These are phyloP conservation scores for Ramaria sp. DNA, from an alignment of 768 basidiomycete genomes.

Conservation along the genomic window DNA sequence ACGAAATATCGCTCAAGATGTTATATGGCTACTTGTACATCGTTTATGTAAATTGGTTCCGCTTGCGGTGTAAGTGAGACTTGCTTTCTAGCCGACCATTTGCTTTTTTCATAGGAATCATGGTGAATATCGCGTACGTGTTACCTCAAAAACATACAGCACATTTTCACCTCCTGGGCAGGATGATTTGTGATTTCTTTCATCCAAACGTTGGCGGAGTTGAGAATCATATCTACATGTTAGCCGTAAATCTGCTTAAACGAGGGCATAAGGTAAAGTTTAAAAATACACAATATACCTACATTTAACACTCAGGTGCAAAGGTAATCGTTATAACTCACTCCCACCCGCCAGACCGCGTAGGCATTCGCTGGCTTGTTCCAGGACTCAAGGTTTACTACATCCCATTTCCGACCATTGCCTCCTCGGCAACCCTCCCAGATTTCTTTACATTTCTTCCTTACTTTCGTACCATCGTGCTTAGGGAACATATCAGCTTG, in stretches of 20 bases:
- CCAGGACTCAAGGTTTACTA: slow-evolving; percentile 90
- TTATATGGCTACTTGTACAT: no score
- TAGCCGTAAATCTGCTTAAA: slow-evolving; percentile 70
- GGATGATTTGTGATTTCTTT: slow-evolving; percentile 97
- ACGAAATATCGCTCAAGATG: no score
- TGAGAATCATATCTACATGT: slow-evolving; percentile 92
- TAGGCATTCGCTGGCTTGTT: slow-evolving; percentile 82
- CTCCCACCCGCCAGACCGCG: slow-evolving; percentile 73
- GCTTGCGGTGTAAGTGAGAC: no score
- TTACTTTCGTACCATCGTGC: slow-evolving; percentile 78
- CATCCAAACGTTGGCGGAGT: slow-evolving; percentile 91
- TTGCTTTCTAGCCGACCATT: no score
- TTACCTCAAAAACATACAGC: not conserved
- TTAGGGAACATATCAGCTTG: slow-evolving; percentile 77
- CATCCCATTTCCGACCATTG: slow-evolving; percentile 80
- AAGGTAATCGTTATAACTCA: slow-evolving; percentile 95
- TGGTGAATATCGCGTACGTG: slow-evolving; percentile 8
- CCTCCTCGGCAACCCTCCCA: slow-evolving; percentile 87
- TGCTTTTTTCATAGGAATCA: not conserved
- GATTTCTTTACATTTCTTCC: slow-evolving; percentile 90
- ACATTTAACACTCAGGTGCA: not conserved
- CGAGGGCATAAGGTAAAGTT: slow-evolving; percentile 73
- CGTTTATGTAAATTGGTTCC: no score
- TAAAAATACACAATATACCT: not conserved
- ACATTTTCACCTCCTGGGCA: slow-evolving; percentile 19